Evolutionary conservation across 495 filamentous ascomycete genomes (phyloP).

Genomic region (Penicillium cataractarum): DNA sequence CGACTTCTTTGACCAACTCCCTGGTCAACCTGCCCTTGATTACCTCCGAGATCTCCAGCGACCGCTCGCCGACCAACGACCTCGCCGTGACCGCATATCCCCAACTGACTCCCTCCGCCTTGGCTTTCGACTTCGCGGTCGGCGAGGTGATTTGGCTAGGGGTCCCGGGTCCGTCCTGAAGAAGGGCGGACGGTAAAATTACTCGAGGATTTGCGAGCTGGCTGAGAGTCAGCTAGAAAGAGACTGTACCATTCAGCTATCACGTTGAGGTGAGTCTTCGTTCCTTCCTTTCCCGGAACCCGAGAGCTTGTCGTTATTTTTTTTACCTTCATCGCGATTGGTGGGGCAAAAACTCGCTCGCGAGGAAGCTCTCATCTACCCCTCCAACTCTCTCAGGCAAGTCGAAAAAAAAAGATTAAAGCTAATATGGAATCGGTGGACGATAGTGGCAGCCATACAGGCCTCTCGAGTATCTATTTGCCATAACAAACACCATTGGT

Average conservation of each 20-base stretch:
- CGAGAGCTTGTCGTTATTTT: background rate
- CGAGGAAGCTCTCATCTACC: slow-evolving; percentile 28
- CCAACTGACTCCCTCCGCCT: slow-evolving; percentile 13
- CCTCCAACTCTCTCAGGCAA: slow-evolving; percentile 20
- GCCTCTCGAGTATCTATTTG: slow-evolving; percentile 26
- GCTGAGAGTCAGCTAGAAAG: slow-evolving; percentile 13
- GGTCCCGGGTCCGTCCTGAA: slow-evolving; percentile 62
- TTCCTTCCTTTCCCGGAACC: background rate
- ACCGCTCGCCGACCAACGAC: slow-evolving; percentile 12
- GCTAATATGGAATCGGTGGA: slow-evolving; percentile 19
- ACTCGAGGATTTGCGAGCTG: slow-evolving; percentile 23
- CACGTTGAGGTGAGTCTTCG: slow-evolving; percentile 24
- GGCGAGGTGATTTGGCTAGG: slow-evolving; percentile 55
- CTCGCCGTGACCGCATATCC: slow-evolving; percentile 19
- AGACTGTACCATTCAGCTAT: slow-evolving; percentile 12
- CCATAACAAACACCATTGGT: slow-evolving; percentile 22
- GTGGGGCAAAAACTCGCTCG: slow-evolving; percentile 23
- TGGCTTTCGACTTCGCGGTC: slow-evolving; percentile 31
- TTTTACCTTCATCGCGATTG: slow-evolving; percentile 5
- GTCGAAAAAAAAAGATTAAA: slow-evolving; percentile 12
- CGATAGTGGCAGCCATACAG: slow-evolving; percentile 19
- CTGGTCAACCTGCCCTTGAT: slow-evolving; percentile 24
- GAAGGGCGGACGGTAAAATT: slow-evolving; percentile 61
- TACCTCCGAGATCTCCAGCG: slow-evolving; percentile 16
- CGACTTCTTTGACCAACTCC: slow-evolving; percentile 38